Evolutionary conservation across 2,329 filamentous ascomycete species (phyloP).

Genomic region (Nemania bipapillata): DNA sequence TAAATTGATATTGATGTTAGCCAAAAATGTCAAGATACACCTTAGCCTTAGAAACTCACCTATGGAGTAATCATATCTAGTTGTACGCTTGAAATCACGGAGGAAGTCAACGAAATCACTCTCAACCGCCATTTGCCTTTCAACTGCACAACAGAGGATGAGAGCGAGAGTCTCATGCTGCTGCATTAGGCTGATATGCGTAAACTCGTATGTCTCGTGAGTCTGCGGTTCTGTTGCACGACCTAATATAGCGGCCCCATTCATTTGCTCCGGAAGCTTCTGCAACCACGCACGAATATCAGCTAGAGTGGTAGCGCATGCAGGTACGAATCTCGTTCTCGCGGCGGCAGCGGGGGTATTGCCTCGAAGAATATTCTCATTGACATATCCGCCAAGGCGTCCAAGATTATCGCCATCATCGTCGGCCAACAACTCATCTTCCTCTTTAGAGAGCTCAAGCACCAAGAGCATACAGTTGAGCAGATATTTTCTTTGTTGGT

Average conservation of each 20-base stretch:
- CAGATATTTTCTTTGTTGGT: conserved; percentile 83
- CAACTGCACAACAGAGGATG: conserved; percentile 82
- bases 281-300: conserved; percentile 81
- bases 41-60: conserved; percentile 30
- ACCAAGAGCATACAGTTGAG: conserved; percentile 86
- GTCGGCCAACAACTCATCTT: conserved; percentile 66
- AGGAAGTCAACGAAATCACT: conserved; percentile 81
- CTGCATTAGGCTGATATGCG: conserved; percentile 80
- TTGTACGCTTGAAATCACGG: conserved; percentile 72
- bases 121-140: conserved; percentile 74
- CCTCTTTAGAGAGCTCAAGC: conserved; percentile 73
- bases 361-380: conserved; percentile 67
- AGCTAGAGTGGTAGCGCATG: conserved; percentile 79
- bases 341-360: conserved; percentile 56
- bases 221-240: conserved; percentile 68
- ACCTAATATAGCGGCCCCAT: conserved; percentile 79
- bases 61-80: conserved; percentile 73
- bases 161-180: conserved; percentile 90
- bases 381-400: conserved; percentile 65
- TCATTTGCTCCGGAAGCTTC: conserved; percentile 77
- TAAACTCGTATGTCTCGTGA: conserved; percentile 81
- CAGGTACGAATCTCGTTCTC: conserved; percentile 73
- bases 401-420: conserved; percentile 63
- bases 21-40: background rate
- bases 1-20: conserved; percentile 42